Conservation (phyloP, 2,329 filamentous ascomycete genomes). For the Fusarium odoratissimum region DNA sequence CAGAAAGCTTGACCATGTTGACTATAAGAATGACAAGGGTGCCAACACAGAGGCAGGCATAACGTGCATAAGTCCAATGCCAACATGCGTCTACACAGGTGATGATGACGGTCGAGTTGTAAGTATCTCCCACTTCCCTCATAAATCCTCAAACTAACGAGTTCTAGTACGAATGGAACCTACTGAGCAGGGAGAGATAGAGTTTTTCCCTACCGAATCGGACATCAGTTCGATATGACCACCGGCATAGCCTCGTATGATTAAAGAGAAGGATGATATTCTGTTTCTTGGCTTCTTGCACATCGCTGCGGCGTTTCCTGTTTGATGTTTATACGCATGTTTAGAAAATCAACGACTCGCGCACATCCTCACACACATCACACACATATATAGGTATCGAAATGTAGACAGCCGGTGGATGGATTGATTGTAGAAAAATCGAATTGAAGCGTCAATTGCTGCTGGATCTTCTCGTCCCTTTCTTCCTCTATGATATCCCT, state of each 20-base stretch:
- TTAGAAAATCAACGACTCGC: constrained; percentile 32
- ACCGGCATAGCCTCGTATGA: constrained; percentile 29
- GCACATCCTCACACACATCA: constrained; percentile 24
- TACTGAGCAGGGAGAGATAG: constrained; percentile 69
- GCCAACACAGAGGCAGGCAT: constrained; percentile 75
- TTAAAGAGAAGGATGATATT: neutral
- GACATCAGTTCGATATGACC: constrained; percentile 31
- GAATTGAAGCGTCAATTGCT: constrained; percentile 47
- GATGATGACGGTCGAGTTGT: constrained; percentile 94
- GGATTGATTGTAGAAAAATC: constrained; percentile 35
- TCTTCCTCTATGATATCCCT: constrained; percentile 33
- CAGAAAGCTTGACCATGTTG: constrained; percentile 83
- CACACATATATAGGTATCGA: constrained; percentile 25
- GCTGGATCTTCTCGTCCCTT: constrained; percentile 33
- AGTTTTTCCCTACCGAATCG: constrained; percentile 46
- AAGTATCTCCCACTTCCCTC: constrained; percentile 36
- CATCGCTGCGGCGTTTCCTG: constrained; percentile 31
- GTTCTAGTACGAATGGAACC: constrained; percentile 71
- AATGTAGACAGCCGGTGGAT: constrained; percentile 17
- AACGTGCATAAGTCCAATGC: constrained; percentile 86
- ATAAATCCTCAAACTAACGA: constrained; percentile 5
- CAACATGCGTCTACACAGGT: constrained; percentile 88
- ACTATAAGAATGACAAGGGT: constrained; percentile 70
- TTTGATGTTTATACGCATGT: constrained; percentile 18
- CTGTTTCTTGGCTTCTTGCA: constrained; percentile 22